Evolutionary conservation across 129 eudicot species (phyloP).

Genomic region (Solidago caesia): DNA sequence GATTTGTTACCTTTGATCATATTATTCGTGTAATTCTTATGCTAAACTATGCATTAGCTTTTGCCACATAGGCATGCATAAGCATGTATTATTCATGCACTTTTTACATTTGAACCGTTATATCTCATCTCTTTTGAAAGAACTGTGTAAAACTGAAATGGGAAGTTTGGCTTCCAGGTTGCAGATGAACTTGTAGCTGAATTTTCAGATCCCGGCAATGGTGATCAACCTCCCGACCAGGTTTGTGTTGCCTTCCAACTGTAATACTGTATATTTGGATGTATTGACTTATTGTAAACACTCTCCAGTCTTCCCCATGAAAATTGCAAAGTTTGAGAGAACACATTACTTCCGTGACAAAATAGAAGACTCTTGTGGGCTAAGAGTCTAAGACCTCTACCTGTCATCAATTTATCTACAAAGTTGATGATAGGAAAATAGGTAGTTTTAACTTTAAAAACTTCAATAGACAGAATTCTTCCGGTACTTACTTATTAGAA

Average conservation of each 20-base stretch:
- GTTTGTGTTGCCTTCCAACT: slow-evolving; percentile 28
- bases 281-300: neutral
- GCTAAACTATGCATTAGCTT: neutral
- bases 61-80: neutral
- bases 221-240: slow-evolving; percentile 52
- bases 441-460: slow-evolving; percentile 5
- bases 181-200: slow-evolving; percentile 91
- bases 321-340: slow-evolving; percentile 16
- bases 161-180: slow-evolving; percentile 42
- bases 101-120: slow-evolving; percentile 11
- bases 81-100: neutral
- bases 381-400: neutral
- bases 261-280: slow-evolving; percentile 20
- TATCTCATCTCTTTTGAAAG: slow-evolving; percentile 10
- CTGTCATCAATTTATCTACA: neutral
- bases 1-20: neutral
- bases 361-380: neutral
- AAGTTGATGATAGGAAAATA: neutral
- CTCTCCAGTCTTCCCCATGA: neutral
- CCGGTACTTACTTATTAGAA: neutral
- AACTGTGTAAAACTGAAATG: slow-evolving; percentile 15
- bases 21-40: too few species aligned
- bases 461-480: neutral
- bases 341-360: neutral
- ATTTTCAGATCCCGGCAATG: slow-evolving; percentile 54